These are phyloP conservation scores for Sarocladiaceae sp. DNA, from an alignment of 2,329 filamentous ascomycete species.

Conservation along the genomic window DNA sequence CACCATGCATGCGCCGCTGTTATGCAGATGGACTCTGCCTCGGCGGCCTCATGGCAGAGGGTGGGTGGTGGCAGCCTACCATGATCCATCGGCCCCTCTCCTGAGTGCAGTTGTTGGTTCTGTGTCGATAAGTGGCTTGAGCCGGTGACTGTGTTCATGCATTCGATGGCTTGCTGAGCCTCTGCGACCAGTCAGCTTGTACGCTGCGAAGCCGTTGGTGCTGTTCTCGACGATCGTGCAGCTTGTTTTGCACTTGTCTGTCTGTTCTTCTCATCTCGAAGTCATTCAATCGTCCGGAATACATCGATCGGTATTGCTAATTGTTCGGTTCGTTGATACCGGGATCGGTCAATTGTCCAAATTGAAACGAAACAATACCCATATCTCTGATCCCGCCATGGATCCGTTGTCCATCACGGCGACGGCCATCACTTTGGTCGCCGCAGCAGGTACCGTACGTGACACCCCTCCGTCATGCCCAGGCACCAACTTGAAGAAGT, in stretches of 20 bases:
- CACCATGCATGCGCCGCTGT: background rate
- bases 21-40: no score
- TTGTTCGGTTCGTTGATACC: no score
- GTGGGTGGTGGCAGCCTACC: background rate
- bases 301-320: no score
- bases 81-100: no score
- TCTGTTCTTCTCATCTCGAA: background rate
- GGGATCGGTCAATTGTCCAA: no score
- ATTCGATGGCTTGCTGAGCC: background rate
- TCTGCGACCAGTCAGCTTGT: background rate
- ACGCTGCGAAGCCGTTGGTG: background rate
- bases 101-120: no score
- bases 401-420: conserved; percentile 6
- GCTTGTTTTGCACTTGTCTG: background rate
- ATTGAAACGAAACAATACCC: background rate
- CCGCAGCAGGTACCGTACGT: conserved; percentile 4
- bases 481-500: background rate
- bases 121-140: background rate
- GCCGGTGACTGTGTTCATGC: background rate
- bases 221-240: background rate
- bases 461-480: background rate
- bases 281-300: background rate
- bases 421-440: conserved; percentile 2
- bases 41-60: background rate
- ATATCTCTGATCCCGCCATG: background rate